Percentiles rank a stretch among this genome's conserved stretches.
Conservation (phyloP, 768 basidiomycete genomes). For the Agrocybe pediades region DNA sequence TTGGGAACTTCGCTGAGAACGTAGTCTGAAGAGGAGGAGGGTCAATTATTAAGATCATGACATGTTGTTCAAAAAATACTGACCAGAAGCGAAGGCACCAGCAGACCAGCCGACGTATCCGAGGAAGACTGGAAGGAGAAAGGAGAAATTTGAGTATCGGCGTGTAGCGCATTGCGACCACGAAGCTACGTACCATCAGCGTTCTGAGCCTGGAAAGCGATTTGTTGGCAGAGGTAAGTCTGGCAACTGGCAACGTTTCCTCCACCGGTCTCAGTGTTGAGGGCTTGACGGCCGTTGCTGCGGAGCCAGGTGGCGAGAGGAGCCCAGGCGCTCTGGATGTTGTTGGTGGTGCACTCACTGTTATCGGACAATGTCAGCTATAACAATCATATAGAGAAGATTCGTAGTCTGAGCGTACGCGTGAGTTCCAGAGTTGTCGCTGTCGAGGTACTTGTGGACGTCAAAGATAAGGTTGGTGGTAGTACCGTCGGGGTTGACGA, state of each 20-base stretch:
- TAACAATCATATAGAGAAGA: not conserved
- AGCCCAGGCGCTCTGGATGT: slow-evolving; percentile 46
- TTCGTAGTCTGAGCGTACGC: slow-evolving; percentile 10
- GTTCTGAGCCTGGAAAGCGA: slow-evolving; percentile 46
- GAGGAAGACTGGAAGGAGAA: slow-evolving; percentile 38
- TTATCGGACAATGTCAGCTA: not conserved
- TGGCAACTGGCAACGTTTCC: slow-evolving; percentile 52
- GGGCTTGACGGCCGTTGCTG: slow-evolving; percentile 49
- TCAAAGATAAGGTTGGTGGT: slow-evolving; percentile 54
- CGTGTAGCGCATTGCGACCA: not conserved
- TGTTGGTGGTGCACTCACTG: slow-evolving; percentile 53
- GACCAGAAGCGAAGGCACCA: slow-evolving; percentile 47
- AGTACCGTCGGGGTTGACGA: slow-evolving; percentile 48
- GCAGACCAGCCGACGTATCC: slow-evolving; percentile 63
- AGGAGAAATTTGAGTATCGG: not conserved
- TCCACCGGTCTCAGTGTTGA: slow-evolving; percentile 65
- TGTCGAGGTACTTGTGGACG: slow-evolving; percentile 65
- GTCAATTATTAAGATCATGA: not conserved
- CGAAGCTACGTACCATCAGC: slow-evolving; percentile 36
- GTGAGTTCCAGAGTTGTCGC: slow-evolving; percentile 41
- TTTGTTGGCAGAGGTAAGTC: slow-evolving; percentile 44
- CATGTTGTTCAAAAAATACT: not conserved
- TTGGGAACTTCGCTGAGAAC: slow-evolving; percentile 25
- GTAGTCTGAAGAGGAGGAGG: slow-evolving; percentile 18
- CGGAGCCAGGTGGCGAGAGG: slow-evolving; percentile 53